Percentiles rank a stretch among this genome's conserved stretches.
Evolutionary conservation across 1,139 yeast genomes (phyloP).

Genomic region (Pneumocystis canis): DNA sequence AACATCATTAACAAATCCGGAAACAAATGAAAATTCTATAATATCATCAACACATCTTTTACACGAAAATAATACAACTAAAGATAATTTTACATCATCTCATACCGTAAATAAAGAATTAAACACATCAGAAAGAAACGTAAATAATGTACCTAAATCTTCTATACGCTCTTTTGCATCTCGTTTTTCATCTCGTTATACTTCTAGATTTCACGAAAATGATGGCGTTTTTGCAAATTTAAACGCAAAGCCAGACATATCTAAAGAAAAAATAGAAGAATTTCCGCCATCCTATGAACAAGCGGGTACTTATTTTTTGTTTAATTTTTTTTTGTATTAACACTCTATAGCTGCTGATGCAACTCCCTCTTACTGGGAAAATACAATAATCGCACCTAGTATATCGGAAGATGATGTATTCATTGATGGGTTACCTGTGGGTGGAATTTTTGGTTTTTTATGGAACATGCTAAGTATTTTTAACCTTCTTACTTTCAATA

Average conservation of each 20-base stretch:
- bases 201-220: slow-evolving; percentile 17
- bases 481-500: background rate
- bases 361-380: slow-evolving; percentile 95
- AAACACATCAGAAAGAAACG: background rate
- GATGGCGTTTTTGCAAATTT: slow-evolving; percentile 92
- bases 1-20: background rate
- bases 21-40: background rate
- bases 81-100: background rate
- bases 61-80: background rate
- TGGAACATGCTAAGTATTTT: slow-evolving; percentile 63
- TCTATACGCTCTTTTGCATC: background rate
- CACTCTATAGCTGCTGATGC: slow-evolving; percentile 93
- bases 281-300: slow-evolving; percentile 45
- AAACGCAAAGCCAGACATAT: slow-evolving; percentile 62
- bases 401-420: slow-evolving; percentile 68
- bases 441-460: slow-evolving; percentile 66
- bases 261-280: slow-evolving; percentile 24
- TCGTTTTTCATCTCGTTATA: background rate
- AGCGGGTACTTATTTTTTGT: background rate
- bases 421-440: slow-evolving; percentile 95
- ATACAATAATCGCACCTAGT: slow-evolving; percentile 70
- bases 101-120: background rate
- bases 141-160: background rate
- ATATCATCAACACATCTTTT: background rate
- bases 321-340: slow-evolving; percentile 34